Evolutionary conservation across 106 monocot genomes (phyloP), one percentile per base, ranked within the genome.

Genomic region (Apostasia ramifera): DNA sequence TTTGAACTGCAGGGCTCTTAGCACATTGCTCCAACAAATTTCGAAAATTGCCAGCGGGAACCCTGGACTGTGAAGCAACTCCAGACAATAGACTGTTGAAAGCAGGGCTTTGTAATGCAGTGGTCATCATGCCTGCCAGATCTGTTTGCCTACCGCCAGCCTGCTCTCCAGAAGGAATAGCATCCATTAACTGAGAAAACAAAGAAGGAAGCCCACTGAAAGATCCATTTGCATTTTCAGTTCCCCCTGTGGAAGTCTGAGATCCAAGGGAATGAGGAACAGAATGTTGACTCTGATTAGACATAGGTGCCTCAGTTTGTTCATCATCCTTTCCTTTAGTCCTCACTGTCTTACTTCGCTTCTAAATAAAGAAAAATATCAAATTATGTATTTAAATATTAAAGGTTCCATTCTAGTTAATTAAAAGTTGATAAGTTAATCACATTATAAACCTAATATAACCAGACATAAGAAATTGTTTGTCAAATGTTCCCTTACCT

Each of bases 11-110:
- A 44, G 86, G 86, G 61, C 47, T 83, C 53, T 59, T 71, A 8
- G 77, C 83, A 40, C 79, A 81, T 51, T 81, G 81, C 44, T 86
- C 83, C 76, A 86, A 70, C 80, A 90, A 75, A 40, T 8, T 77
- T 76, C 75, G 76, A 38, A 82, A 57, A 74, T 74, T 77, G 73
- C 57, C 50, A 68, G 82, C 46, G 3, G 86, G 72, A 78, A 80
- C 43, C 43, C 90, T 81, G n/a, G 85, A 57, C 59, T 81, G 83
- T 9, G 71, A 67, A 68, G 83, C 77, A 65, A 90, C 73, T 52
- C 80, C 81, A 14, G 81, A 48, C 79, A 90, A 67, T 13, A 90
- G 57, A 70, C 58, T 76, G 73, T 62, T 76, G 43, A 90, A 76
- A 62, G 41, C 86, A 73, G 90, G 75, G 57, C 61, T 83, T 60